These are phyloP conservation scores for Lactarius evosmus DNA, from an alignment of 768 basidiomycete genomes.

Conservation along the genomic window DNA sequence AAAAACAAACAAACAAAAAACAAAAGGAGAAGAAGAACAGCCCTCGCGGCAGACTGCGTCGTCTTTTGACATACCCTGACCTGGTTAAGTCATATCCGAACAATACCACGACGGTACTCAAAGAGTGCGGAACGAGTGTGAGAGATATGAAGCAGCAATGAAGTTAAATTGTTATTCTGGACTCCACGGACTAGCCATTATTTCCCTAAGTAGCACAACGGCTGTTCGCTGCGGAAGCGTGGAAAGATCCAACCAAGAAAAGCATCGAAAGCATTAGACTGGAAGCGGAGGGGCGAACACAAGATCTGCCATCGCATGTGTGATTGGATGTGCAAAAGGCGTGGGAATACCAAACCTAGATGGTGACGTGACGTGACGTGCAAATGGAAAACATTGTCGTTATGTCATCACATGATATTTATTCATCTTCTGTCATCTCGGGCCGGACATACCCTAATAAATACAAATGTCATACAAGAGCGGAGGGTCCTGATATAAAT, in stretches of 20 bases:
- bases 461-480: slow-evolving; percentile 15
- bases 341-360: not conserved
- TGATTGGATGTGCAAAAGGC: not conserved
- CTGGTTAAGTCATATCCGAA: not conserved
- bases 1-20: not conserved
- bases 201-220: not conserved
- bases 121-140: not conserved
- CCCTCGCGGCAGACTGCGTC: too few relatives aligned
- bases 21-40: not conserved
- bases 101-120: not conserved
- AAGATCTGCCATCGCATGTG: not conserved
- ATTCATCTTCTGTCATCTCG: not conserved
- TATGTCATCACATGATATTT: too few relatives aligned
- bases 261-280: not conserved
- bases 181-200: not conserved
- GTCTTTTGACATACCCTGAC: not conserved
- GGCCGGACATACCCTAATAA: slow-evolving; percentile 5
- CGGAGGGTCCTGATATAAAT: not conserved
- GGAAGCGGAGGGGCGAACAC: not conserved
- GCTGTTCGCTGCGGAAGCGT: slow-evolving; percentile 16
- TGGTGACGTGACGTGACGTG: too few relatives aligned
- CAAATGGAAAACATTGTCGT: too few relatives aligned
- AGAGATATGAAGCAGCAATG: not conserved
- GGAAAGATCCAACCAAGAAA: not conserved
- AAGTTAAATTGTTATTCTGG: not conserved